Base-by-base conservation (phyloP, 1,284 basidiomycete species). In the Ustilago shanxiensis region DNA sequence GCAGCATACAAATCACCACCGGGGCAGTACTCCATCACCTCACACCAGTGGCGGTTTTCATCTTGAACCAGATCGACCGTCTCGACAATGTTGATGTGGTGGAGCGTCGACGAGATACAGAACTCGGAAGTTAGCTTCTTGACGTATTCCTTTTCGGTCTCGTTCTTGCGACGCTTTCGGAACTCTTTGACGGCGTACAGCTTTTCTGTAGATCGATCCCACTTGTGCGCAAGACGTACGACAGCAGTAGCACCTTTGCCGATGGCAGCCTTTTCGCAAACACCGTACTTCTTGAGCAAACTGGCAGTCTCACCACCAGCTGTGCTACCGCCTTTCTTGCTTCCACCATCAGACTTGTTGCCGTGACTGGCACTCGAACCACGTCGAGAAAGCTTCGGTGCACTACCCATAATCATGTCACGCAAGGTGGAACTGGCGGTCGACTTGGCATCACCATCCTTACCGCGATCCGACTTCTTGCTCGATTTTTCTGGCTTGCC, bases 131-230 rank as follows among this genome's bases (percentile, higher is more conserved):
- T 99, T 82, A 99, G 92, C 88, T 99, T 99, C 91, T 99, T 99
- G 88, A 99, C 92, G 85, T 99, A 99, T 88, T 99, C 97, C 88
- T 98, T 98, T 87, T 99, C 95, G 2, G 95, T 92, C 88, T 99
- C 96, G 87, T 97, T 98, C 90, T 96, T 97, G 84, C 95, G 91
- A 78, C 96, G 91, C 87, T 98, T 98, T 66, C 96, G 92, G 90
- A 99, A 98, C 88, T 99, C 96, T 92, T 99, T 99, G 86, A 99
- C 93, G 44, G 96, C 96, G 83, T 98, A 99, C n/a, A 99, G 89
- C 88, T 96, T 97, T 88, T 99, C 97, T 83, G 96, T 95, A 33
- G 89, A 91, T 70, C 95, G 90, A 87, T 99, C 96, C 95, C 96
- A 98, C 88, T 98, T 98, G 88, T 99, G 96, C 39, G 95, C 97